Evolutionary conservation across 805 yeast species (phyloP).

Genomic region (Teunomyces aglyptinius): DNA sequence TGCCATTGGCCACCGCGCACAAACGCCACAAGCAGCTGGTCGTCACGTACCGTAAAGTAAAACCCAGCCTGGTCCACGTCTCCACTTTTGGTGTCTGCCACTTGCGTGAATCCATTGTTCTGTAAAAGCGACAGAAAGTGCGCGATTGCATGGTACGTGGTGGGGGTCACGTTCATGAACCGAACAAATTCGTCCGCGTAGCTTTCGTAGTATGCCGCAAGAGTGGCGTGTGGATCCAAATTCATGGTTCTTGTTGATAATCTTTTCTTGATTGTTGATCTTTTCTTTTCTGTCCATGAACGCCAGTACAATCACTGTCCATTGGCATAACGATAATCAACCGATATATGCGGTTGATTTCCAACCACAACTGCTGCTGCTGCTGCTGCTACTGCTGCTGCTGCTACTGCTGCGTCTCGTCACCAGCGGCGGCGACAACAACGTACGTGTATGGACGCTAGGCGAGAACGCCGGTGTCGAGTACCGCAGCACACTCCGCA

Average conservation of each 20-base stretch:
- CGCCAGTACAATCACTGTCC: slow-evolving; percentile 52
- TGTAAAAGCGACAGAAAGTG: slow-evolving; percentile 23
- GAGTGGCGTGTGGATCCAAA: not conserved
- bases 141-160: slow-evolving; percentile 36
- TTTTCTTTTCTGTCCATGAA: slow-evolving; percentile 37
- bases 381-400: slow-evolving; percentile 21
- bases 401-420: slow-evolving; percentile 51
- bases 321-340: slow-evolving; percentile 73
- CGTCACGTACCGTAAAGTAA: slow-evolving; percentile 32
- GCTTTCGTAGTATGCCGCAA: slow-evolving; percentile 13
- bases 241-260: not conserved
- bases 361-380: slow-evolving; percentile 44
- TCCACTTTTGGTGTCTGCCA: slow-evolving; percentile 21
- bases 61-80: slow-evolving; percentile 13
- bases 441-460: slow-evolving; percentile 61
- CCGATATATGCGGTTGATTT: slow-evolving; percentile 70
- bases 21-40: slow-evolving; percentile 36
- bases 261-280: not conserved
- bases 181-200: slow-evolving; percentile 23
- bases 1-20: slow-evolving; percentile 38
- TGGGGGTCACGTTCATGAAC: slow-evolving; percentile 39
- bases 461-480: slow-evolving; percentile 41
- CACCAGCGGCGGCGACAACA: slow-evolving; percentile 94
- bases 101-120: slow-evolving; percentile 26
- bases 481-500: slow-evolving; percentile 75